A percentile compares a stretch with the other conserved stretches of the same genome.
Evolutionary conservation across 495 filamentous ascomycete species (phyloP).

Genomic region (Xylaria telfairii): DNA sequence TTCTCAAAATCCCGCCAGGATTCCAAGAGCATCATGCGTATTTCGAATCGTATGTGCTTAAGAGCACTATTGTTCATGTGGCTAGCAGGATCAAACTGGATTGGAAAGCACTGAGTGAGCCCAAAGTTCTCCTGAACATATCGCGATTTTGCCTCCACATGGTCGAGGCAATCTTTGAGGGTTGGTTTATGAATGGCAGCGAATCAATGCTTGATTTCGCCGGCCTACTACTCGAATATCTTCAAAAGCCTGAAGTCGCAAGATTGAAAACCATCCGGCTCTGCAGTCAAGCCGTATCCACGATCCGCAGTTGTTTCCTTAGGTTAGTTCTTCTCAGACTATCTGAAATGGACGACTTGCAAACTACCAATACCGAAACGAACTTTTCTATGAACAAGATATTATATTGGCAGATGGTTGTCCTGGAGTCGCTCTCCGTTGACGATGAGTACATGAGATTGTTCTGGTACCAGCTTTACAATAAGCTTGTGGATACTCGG

Average conservation of each 20-base stretch:
- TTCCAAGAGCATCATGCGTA: conserved; percentile 93
- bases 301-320: conserved; percentile 76
- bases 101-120: conserved; percentile 75
- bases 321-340: conserved; percentile 78
- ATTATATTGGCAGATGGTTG: conserved; percentile 92
- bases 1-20: conserved; percentile 87
- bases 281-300: conserved; percentile 78
- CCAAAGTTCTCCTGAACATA: conserved; percentile 84
- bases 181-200: conserved; percentile 90
- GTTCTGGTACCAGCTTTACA: conserved; percentile 89
- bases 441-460: conserved; percentile 80
- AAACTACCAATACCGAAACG: conserved; percentile 62
- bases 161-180: conserved; percentile 89
- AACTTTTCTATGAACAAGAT: conserved; percentile 78
- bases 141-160: conserved; percentile 78
- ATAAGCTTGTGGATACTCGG: conserved; percentile 71
- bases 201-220: conserved; percentile 83
- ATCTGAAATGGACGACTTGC: conserved; percentile 76
- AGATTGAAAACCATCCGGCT: conserved; percentile 83
- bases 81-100: conserved; percentile 72
- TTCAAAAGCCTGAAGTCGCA: conserved; percentile 84
- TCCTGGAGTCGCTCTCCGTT: conserved; percentile 75
- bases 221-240: conserved; percentile 83
- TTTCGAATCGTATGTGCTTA: conserved; percentile 89
- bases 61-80: conserved; percentile 73